Evolutionary conservation across 2,329 filamentous ascomycete species (phyloP), one percentile per base, ranked within the genome.

Genomic region (Metarhizium robertsii): DNA sequence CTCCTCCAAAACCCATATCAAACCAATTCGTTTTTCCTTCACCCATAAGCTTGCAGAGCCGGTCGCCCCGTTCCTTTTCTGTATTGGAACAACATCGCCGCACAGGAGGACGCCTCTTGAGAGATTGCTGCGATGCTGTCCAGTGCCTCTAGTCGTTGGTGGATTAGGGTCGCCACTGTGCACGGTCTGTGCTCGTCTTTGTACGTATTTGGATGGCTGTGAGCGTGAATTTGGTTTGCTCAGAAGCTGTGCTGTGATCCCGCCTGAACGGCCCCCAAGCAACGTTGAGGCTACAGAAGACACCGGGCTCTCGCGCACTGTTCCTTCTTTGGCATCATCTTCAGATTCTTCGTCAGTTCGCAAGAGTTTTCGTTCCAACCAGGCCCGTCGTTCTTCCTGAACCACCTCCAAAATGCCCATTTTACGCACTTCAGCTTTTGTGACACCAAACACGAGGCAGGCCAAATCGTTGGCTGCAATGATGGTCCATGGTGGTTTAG

Each of bases 1-100:
- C 71, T 99, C 94, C 69, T 99, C 94, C 2, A 99, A 74, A 8
- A 99, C 94, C 94, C 94, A 99, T 58, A 99, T 97, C 57, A 99
- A 73, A 10, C 92, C 92, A 53, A 90, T 85, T 51, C 87, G 83
- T 71, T 99, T 99, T 71, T 99, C 94, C 74, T 99, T 99, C 3
- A 99, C 94, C 94, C 94, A 99, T 43, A 99, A 75, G 71, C 92
- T 97, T 42, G 94, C 94, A 56, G 94, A 92, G 2, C 94, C 94
- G 4, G 87, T 92, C 11, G 87, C 83, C 4, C 94, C 94, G 65
- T 99, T 96, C 58, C 94, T 84, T 72, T 97, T 99, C 68, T 92
- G 88, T 57, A 99, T 99, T 0, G 94, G 94, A 18, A 99, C 90
- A n/a, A 99, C 92, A 68, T 99, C 94, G 47, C 94, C 94, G 63